phyloP scores from a whole-genome alignment of 2,329 filamentous ascomycete species.

The Colletotrichum nymphaeae region DNA sequence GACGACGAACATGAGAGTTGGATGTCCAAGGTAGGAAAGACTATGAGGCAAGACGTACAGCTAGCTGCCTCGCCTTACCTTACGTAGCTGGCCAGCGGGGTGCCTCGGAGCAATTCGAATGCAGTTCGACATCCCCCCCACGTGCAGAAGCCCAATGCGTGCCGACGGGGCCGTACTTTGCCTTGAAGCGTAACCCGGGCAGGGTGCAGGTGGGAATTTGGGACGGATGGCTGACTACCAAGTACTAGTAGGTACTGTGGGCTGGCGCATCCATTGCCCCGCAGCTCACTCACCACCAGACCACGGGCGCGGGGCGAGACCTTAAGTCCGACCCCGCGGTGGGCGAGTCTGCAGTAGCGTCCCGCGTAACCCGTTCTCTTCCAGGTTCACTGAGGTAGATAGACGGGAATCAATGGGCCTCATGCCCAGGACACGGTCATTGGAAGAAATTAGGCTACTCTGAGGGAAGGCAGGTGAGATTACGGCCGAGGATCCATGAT shows the following conservation, averaged over 20 bases:
- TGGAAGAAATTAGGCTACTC: background rate
- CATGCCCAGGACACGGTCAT: background rate
- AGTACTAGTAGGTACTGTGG: background rate
- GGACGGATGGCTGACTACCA: too few relatives aligned
- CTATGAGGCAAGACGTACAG: background rate
- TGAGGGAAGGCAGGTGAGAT: background rate
- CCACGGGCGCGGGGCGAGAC: background rate
- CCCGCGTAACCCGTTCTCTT: background rate
- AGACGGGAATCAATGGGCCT: background rate
- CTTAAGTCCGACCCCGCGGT: conserved; percentile 13
- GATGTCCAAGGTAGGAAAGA: too few relatives aligned
- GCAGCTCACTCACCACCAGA: background rate
- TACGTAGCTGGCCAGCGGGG: background rate
- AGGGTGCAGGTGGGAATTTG: background rate
- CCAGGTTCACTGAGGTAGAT: too few relatives aligned
- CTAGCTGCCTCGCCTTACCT: background rate
- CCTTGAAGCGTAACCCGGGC: background rate
- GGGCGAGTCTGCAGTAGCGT: conserved; percentile 1
- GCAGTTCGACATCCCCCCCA: background rate
- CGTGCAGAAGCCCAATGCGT: conserved; percentile 16
- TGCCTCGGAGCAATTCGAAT: conserved; percentile 10
- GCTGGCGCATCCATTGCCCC: background rate
- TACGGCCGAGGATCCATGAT: background rate
- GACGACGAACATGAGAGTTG: background rate
- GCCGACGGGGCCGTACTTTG: background rate